Evolutionary conservation across 352 stramenopile species (phyloP).

Genomic region (Pythium sukuiense): DNA sequence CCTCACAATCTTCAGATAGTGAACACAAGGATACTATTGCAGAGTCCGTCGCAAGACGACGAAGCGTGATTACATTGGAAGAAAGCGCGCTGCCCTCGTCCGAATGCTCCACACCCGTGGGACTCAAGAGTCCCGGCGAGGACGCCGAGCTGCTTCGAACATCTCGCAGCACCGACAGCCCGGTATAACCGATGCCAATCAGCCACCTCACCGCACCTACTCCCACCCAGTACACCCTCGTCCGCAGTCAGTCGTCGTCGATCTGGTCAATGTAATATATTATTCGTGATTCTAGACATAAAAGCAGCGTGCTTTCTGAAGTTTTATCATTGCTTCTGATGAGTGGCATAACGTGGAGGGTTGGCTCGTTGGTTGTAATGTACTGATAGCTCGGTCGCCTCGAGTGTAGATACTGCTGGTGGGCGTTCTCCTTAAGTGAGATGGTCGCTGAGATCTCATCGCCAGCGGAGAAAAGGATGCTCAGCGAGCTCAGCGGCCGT

Average conservation of each 20-base stretch:
- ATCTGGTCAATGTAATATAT: conserved; percentile 20
- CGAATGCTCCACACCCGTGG: conserved; percentile 7
- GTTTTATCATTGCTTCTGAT: not conserved
- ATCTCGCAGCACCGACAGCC: conserved; percentile 2
- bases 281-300: conserved; percentile 10
- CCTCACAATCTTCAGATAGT: not conserved
- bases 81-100: conserved; percentile 3
- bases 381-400: not conserved
- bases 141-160: conserved; percentile 16
- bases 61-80: conserved; percentile 24
- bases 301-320: not conserved
- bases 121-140: conserved; percentile 25
- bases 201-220: not conserved
- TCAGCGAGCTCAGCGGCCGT: conserved; percentile 58
- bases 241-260: not conserved
- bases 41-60: conserved; percentile 20
- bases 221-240: not conserved
- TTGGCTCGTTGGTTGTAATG: not conserved
- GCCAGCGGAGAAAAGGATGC: conserved; percentile 51
- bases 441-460: conserved; percentile 9
- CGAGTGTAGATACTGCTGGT: no score
- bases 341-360: no score
- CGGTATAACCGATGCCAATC: not conserved
- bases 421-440: not conserved
- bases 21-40: conserved; percentile 2